phyloP scores from a whole-genome alignment of 2,329 filamentous ascomycete genomes.

The Monosporascus cannonballus region DNA sequence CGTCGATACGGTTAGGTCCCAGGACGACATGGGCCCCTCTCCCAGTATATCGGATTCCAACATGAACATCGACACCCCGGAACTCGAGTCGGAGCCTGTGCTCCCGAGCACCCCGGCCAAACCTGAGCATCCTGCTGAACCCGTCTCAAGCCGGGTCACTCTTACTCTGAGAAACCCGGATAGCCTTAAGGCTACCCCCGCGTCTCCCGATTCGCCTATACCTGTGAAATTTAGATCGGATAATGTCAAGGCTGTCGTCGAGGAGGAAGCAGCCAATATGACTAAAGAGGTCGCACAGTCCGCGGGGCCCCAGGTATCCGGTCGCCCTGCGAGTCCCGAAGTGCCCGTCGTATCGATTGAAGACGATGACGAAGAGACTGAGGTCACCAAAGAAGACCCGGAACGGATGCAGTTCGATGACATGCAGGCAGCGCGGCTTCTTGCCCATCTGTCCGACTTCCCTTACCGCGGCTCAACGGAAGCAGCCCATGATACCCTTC shows the following conservation, averaged over 20 bases:
- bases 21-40: conserved; percentile 20
- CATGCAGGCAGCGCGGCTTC: conserved; percentile 10
- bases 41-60: conserved; percentile 23
- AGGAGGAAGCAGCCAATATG: conserved; percentile 37
- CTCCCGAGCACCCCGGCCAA: conserved; percentile 36
- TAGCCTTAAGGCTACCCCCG: conserved; percentile 33
- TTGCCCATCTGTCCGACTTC: conserved; percentile 19
- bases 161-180: conserved; percentile 50
- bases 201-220: conserved; percentile 38
- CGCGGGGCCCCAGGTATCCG: conserved; percentile 31
- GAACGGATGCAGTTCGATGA: conserved; percentile 14
- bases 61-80: conserved; percentile 36
- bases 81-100: conserved; percentile 28
- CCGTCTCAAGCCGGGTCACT: conserved; percentile 52
- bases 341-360: conserved; percentile 36
- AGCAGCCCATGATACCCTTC: conserved; percentile 19
- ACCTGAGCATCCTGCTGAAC: conserved; percentile 30
- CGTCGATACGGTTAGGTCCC: conserved; percentile 34
- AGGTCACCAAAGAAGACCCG: conserved; percentile 26
- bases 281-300: conserved; percentile 19
- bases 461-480: conserved; percentile 24
- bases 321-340: conserved; percentile 36
- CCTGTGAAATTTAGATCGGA: conserved; percentile 19
- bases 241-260: conserved; percentile 38
- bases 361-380: conserved; percentile 26